phyloP scores from a whole-genome alignment of 768 basidiomycete genomes.

The Russula abietina region DNA sequence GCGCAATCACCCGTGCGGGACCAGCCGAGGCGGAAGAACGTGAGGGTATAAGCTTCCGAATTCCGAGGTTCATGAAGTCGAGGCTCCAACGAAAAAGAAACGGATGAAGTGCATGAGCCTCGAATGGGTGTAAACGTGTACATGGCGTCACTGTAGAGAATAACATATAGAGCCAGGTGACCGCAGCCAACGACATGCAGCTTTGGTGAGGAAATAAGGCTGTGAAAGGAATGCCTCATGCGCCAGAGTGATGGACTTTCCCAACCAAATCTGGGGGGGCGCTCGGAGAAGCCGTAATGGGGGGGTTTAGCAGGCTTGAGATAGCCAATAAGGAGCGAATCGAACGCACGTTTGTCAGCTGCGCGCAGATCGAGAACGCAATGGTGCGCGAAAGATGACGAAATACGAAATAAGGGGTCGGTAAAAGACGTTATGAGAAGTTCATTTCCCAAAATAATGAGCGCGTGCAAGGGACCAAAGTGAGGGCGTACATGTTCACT shows the following conservation, averaged over 20 bases:
- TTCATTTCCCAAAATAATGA: slow-evolving; percentile 1
- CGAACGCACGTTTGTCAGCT: slow-evolving; percentile 18
- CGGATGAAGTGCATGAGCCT: neutral
- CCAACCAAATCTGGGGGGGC: slow-evolving; percentile 13
- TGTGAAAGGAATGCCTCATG: slow-evolving; percentile 11
- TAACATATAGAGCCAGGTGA: neutral
- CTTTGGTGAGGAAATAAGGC: slow-evolving; percentile 10
- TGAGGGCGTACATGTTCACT: neutral
- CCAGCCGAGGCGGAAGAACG: neutral
- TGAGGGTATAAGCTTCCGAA: neutral
- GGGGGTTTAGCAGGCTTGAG: slow-evolving; percentile 8
- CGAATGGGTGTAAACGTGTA: neutral
- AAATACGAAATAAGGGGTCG: slow-evolving; percentile 12
- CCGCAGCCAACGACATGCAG: slow-evolving; percentile 6
- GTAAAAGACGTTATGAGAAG: slow-evolving; percentile 4
- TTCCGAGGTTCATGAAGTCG: neutral
- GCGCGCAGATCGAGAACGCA: slow-evolving; percentile 7
- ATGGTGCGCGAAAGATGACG: slow-evolving; percentile 17
- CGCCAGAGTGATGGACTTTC: slow-evolving; percentile 2
- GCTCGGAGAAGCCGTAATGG: slow-evolving; percentile 17
- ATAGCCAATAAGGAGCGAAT: slow-evolving; percentile 7
- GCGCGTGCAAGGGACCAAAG: neutral
- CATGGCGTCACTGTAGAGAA: neutral
- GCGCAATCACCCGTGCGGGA: slow-evolving; percentile 1
- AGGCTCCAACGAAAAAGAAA: neutral